phyloP scores from a whole-genome alignment of 2,329 filamentous ascomycete genomes.

The Mycosphaerella sp. region DNA sequence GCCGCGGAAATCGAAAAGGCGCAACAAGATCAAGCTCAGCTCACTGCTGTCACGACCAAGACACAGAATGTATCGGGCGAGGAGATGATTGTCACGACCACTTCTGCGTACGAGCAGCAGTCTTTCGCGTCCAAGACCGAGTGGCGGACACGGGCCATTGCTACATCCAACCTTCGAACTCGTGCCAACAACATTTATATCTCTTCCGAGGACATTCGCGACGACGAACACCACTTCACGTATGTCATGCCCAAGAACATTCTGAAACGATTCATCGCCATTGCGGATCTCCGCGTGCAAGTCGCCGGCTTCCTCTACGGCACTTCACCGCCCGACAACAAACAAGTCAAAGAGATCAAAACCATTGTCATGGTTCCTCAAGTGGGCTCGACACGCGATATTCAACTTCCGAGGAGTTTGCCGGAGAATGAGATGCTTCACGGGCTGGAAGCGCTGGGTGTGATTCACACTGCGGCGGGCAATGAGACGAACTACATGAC shows the following conservation, averaged over 20 bases:
- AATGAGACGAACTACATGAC: constrained; percentile 97
- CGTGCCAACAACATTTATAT: constrained; percentile 98
- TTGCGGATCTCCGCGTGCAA: constrained; percentile 91
- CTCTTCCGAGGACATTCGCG: constrained; percentile 85
- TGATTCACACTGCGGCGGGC: constrained; percentile 92
- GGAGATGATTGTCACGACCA: constrained; percentile 97
- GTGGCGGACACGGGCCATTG: constrained; percentile 94
- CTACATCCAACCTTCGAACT: constrained; percentile 89
- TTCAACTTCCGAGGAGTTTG: constrained; percentile 81
- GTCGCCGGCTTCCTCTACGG: constrained; percentile 96
- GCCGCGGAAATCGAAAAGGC: constrained; percentile 99
- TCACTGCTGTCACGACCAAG: constrained; percentile 96
- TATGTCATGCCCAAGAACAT: constrained; percentile 99
- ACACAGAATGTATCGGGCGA: constrained; percentile 96
- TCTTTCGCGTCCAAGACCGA: constrained; percentile 98
- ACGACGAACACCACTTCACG: constrained; percentile 81
- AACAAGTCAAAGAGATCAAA: constrained; percentile 92
- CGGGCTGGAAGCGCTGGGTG: constrained; percentile 78
- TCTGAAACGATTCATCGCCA: constrained; percentile 95
- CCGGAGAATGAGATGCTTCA: constrained; percentile 89
- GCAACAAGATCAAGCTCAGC: constrained; percentile 90
- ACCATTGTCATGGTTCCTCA: constrained; percentile 98
- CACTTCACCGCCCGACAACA: constrained; percentile 84
- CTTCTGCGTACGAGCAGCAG: constrained; percentile 95
- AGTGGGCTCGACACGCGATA: constrained; percentile 84